phyloP scores from a whole-genome alignment of 225 moss, liverwort and hornwort species.

The Lunularia cruciata region DNA sequence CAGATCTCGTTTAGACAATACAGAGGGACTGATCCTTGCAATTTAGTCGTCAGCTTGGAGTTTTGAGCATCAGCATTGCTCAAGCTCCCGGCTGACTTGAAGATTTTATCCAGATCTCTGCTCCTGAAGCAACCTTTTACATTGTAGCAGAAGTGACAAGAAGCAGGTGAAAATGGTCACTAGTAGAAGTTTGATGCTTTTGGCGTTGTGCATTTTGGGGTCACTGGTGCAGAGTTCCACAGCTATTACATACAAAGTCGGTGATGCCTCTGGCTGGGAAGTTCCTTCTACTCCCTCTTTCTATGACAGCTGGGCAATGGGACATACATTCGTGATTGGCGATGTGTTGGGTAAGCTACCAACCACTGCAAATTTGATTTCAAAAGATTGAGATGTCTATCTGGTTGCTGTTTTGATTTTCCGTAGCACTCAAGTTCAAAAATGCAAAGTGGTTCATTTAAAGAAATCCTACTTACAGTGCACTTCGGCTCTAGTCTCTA shows the following conservation, averaged over 20 bases:
- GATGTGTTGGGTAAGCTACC: not conserved
- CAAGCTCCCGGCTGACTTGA: not conserved
- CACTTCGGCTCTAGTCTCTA: too few species aligned
- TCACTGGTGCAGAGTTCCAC: conserved; percentile 5
- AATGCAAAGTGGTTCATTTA: too few species aligned
- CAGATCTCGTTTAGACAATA: too few species aligned
- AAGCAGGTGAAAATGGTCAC: not conserved
- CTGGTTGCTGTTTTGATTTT: too few species aligned
- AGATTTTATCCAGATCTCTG: not conserved
- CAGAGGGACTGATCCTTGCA: not conserved
- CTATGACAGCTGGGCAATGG: not conserved
- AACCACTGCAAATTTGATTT: not conserved
- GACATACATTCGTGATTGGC: not conserved
- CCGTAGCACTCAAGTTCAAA: too few species aligned
- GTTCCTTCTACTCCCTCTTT: not conserved
- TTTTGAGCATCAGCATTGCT: not conserved
- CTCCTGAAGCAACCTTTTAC: too few species aligned
- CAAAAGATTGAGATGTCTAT: not conserved
- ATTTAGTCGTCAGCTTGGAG: not conserved
- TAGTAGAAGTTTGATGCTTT: not conserved
- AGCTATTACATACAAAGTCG: not conserved
- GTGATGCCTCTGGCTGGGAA: not conserved
- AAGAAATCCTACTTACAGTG: too few species aligned
- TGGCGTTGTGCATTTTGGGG: not conserved
- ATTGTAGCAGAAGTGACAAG: not conserved